Percentiles rank a stretch among this genome's conserved stretches.
Evolutionary conservation across 257 asterid species (phyloP).

Genomic region (Mitragyna speciosa): DNA sequence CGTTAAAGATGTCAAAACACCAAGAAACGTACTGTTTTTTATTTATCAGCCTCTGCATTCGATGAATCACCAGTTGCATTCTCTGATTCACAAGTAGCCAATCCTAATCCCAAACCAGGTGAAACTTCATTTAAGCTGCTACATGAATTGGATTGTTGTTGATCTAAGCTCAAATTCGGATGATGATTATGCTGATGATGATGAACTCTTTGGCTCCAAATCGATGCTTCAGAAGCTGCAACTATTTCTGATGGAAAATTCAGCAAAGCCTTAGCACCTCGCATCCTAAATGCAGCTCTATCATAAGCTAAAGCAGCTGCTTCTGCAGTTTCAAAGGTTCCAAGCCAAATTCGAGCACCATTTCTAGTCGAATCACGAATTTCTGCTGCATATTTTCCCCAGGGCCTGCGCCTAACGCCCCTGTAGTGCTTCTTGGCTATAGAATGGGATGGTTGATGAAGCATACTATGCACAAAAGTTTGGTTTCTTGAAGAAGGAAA

Average conservation of each 20-base stretch:
- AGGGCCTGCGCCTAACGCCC: slow-evolving; percentile 65
- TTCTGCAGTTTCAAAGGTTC: slow-evolving; percentile 59
- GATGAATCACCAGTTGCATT: background rate
- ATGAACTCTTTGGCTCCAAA: background rate
- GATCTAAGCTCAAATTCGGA: slow-evolving; percentile 1
- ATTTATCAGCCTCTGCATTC: slow-evolving; percentile 1
- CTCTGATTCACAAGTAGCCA: background rate
- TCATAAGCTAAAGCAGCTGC: slow-evolving; percentile 76
- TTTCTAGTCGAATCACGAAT: slow-evolving; percentile 55
- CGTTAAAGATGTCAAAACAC: background rate
- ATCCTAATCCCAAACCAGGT: background rate
- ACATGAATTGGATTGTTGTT: background rate
- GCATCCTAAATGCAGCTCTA: slow-evolving; percentile 58
- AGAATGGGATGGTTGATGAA: slow-evolving; percentile 30
- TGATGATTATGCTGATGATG: background rate
- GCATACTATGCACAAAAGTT: slow-evolving; percentile 5
- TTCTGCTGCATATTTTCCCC: slow-evolving; percentile 75
- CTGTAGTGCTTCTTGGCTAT: slow-evolving; percentile 45
- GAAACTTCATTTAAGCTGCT: slow-evolving; percentile 6
- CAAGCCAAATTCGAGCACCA: slow-evolving; percentile 62
- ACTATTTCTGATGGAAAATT: slow-evolving; percentile 50
- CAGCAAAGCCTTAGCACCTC: slow-evolving; percentile 62
- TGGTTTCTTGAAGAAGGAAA: slow-evolving; percentile 24
- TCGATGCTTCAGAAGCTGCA: slow-evolving; percentile 14
- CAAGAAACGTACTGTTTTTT: background rate